These are phyloP conservation scores for Byssothecium circinans DNA, from an alignment of 2,329 filamentous ascomycete species.

Conservation along the genomic window DNA sequence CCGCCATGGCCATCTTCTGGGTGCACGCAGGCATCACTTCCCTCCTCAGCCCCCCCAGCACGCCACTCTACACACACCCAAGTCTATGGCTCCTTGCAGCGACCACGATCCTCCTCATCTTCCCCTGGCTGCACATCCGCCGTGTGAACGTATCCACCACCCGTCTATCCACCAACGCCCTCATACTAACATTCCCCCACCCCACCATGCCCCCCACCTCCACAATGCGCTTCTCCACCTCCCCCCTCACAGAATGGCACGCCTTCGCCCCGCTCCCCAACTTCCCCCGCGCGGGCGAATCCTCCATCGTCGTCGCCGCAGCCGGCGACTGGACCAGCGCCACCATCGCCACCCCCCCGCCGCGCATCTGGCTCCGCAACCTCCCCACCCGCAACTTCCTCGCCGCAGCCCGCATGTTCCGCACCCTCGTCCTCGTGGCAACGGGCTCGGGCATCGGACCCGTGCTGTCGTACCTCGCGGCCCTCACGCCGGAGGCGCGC, in stretches of 20 bases:
- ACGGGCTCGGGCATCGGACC: constrained; percentile 45
- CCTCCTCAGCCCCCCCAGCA: constrained; percentile 20
- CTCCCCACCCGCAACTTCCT: constrained; percentile 42
- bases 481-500: constrained; percentile 46
- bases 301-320: constrained; percentile 41
- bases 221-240: constrained; percentile 31
- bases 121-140: constrained; percentile 74
- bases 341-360: constrained; percentile 34
- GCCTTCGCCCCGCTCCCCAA: constrained; percentile 46
- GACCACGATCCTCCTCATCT: constrained; percentile 67
- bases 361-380: constrained; percentile 41
- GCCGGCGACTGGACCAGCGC: constrained; percentile 44
- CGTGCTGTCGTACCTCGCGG: constrained; percentile 53
- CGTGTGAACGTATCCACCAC: constrained; percentile 68
- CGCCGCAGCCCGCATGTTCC: constrained; percentile 41
- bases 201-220: constrained; percentile 34
- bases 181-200: constrained; percentile 62
- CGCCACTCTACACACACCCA: constrained; percentile 15
- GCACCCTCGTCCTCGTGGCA: constrained; percentile 41
- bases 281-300: constrained; percentile 22
- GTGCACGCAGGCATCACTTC: constrained; percentile 25
- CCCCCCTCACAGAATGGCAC: constrained; percentile 41
- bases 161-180: constrained; percentile 70
- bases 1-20: constrained; percentile 40
- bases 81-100: constrained; percentile 68